Conservation (phyloP, 1,139 yeast genomes). For the Debaryomyces subglobosus region DNA sequence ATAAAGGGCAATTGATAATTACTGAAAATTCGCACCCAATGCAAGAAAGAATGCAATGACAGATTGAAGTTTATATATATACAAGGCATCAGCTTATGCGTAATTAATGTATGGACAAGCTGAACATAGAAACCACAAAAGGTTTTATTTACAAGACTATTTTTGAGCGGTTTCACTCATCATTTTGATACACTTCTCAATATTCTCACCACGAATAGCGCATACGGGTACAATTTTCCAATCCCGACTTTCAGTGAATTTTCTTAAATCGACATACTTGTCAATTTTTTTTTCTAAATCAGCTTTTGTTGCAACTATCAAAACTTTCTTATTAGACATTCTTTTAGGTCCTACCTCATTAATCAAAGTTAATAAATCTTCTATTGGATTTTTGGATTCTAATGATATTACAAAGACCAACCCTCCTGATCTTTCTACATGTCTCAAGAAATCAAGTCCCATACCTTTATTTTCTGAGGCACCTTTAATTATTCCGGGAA, state of each 20-base stretch:
- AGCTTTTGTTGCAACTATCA: constrained; percentile 91
- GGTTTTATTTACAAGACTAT: constrained; percentile 3
- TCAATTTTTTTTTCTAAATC: constrained; percentile 61
- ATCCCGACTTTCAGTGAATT: constrained; percentile 37
- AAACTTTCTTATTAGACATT: constrained; percentile 57
- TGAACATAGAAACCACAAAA: background rate
- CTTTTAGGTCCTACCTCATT: constrained; percentile 72
- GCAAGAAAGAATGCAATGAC: background rate
- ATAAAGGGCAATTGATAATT: background rate
- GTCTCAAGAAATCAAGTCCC: constrained; percentile 91
- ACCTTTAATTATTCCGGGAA: constrained; percentile 92
- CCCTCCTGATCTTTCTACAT: constrained; percentile 89
- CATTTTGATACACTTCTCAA: constrained; percentile 65
- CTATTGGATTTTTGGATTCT: constrained; percentile 63
- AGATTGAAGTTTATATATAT: background rate
- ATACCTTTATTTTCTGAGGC: constrained; percentile 86
- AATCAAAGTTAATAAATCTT: constrained; percentile 62
- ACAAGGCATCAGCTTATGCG: background rate
- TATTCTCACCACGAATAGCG: constrained; percentile 71
- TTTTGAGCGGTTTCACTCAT: constrained; percentile 66
- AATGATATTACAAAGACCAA: constrained; percentile 84
- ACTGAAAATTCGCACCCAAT: background rate
- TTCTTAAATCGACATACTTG: constrained; percentile 45
- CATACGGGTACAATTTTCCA: constrained; percentile 88
- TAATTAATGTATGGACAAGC: background rate